Conservation (phyloP, 495 filamentous ascomycete genomes). For the Xanthoparmelia taractica region DNA sequence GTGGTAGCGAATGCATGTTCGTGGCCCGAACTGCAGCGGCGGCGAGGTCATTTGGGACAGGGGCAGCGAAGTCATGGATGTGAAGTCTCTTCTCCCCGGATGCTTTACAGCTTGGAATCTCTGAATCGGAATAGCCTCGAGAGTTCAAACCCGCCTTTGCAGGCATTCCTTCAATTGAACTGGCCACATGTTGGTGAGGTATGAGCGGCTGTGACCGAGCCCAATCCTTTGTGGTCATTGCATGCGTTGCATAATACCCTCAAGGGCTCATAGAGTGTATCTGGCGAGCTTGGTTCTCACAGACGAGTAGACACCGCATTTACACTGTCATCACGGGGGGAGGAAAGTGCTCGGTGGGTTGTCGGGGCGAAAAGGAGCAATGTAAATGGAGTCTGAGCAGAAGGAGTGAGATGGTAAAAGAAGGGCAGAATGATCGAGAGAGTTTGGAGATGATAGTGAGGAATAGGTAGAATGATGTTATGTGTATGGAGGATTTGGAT, state of each 20-base stretch:
- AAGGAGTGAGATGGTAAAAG: background rate
- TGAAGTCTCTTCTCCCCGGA: slow-evolving; percentile 6
- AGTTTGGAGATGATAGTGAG: no score
- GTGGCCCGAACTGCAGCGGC: background rate
- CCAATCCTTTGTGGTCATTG: slow-evolving; percentile 11
- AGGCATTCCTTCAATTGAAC: background rate
- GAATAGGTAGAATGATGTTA: no score
- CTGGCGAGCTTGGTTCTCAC: background rate
- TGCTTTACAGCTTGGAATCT: slow-evolving; percentile 13
- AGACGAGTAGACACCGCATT: background rate
- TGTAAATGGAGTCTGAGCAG: background rate
- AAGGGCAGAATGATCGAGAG: background rate
- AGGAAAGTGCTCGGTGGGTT: background rate
- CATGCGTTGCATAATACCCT: slow-evolving; percentile 6
- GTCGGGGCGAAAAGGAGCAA: no score
- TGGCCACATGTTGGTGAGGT: slow-evolving; percentile 6
- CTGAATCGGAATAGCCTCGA: slow-evolving; percentile 21
- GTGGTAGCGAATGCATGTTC: slow-evolving; percentile 3
- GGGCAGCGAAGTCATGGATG: background rate
- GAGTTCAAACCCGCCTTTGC: background rate
- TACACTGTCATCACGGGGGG: background rate
- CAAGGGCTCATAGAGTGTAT: background rate
- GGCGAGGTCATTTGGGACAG: slow-evolving; percentile 1
- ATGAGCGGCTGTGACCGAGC: slow-evolving; percentile 14
- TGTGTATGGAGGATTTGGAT: no score